A percentile compares a stretch with the other conserved stretches of the same genome.
These are phyloP conservation scores for Nasturtium officinale DNA, from an alignment of 345 rosid genomes.

Conservation along the genomic window DNA sequence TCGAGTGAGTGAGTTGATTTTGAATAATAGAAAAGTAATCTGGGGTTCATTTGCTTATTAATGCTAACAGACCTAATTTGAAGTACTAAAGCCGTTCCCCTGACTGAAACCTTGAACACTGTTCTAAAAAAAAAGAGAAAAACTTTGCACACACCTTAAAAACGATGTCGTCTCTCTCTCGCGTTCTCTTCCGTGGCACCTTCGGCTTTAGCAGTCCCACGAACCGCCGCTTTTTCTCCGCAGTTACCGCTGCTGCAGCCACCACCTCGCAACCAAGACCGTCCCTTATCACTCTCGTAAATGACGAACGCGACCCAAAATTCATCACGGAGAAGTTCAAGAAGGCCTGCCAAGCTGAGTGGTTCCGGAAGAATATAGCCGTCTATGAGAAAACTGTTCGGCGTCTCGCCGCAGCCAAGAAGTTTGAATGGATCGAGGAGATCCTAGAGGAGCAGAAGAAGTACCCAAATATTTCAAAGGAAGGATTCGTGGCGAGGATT, in stretches of 20 bases:
- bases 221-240: slow-evolving; percentile 41
- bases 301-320: slow-evolving; percentile 61
- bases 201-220: slow-evolving; percentile 40
- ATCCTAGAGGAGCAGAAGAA: slow-evolving; percentile 71
- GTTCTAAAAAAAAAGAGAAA: background rate
- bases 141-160: slow-evolving; percentile 5
- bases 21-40: background rate
- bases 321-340: slow-evolving; percentile 69
- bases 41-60: background rate
- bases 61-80: slow-evolving; percentile 19
- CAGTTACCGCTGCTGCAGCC: slow-evolving; percentile 16
- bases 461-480: slow-evolving; percentile 57
- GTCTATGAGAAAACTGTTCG: slow-evolving; percentile 56
- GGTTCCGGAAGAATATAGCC: slow-evolving; percentile 57
- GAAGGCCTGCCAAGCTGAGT: slow-evolving; percentile 45
- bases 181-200: slow-evolving; percentile 48
- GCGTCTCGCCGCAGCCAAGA: slow-evolving; percentile 60
- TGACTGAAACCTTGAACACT: background rate
- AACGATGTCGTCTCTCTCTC: slow-evolving; percentile 47
- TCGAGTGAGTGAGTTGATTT: background rate
- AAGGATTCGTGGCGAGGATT: slow-evolving; percentile 59
- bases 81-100: slow-evolving; percentile 25
- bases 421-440: slow-evolving; percentile 56
- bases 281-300: slow-evolving; percentile 40
- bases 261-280: slow-evolving; percentile 19